Evolutionary conservation across 352 stramenopile species (phyloP), one percentile per base, ranked within the genome.

Genomic region (Elongisporangium senticosum): DNA sequence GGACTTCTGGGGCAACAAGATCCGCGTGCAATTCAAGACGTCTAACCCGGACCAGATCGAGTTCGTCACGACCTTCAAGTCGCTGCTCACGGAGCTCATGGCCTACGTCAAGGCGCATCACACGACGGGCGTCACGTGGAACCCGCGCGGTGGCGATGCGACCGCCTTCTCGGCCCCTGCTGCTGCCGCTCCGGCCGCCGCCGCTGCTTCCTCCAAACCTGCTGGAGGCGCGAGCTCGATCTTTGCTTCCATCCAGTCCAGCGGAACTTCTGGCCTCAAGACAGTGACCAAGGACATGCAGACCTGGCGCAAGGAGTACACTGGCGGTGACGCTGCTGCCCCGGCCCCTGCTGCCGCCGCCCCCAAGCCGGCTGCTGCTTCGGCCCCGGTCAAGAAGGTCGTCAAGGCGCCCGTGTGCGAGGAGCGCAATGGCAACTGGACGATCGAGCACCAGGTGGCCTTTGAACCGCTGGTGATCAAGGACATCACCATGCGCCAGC

Each of bases 1-100:
- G 47, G 96, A 99, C 68, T 98, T 98, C 74, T 99, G 95, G 92
- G 91, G 91, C 50, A 99, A 99, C 79, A 98, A 98, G 70, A 98
- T 99, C 72, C 82, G 96, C 53, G 96, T 98, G 71, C 87, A 98
- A 68, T 98, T 90, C 79, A 98, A 98, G 65, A 96, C 94, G 33
- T 87, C 89, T 56, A 86, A 94, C 43, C 75, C 89, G 3, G 79
- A 93, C 47, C 95, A 98, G 51, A 84, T 98, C 55, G 83, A 80
- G 20, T 99, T 98, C 64, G 97, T 97, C 56, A 84, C 97, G 73
- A 73, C 77, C 8, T 94, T 99, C 62, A 99, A 98, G 75, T 79
- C 65, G 28, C 63, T 98, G 33, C 62, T 98, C 6, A 72, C 78
- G 11, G 90, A 96, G 65, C 85, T 99, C 55, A 90, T 95, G 65